Evolutionary conservation across 495 filamentous ascomycete species (phyloP).

Genomic region (Daldinia childiae): DNA sequence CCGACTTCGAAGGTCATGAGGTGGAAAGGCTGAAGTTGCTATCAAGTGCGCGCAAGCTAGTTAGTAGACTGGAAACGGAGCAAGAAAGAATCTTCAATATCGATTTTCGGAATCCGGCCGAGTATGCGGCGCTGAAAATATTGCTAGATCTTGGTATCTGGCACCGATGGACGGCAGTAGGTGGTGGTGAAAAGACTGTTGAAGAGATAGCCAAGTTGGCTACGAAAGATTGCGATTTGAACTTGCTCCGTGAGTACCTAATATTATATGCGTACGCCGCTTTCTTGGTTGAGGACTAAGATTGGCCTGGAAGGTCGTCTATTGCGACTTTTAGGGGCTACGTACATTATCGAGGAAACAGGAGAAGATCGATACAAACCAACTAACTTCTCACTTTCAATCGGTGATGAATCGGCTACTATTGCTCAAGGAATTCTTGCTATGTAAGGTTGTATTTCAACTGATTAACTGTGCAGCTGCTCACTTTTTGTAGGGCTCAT

Average conservation of each 20-base stretch:
- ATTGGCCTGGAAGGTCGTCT: constrained; percentile 31
- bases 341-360: constrained; percentile 40
- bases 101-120: constrained; percentile 21
- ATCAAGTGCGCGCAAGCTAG: constrained; percentile 30
- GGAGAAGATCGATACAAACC: constrained; percentile 40
- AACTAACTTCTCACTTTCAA: constrained; percentile 27
- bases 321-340: constrained; percentile 31
- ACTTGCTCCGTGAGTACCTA: constrained; percentile 34
- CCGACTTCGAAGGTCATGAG: constrained; percentile 31
- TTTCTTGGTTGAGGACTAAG: background rate
- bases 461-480: background rate
- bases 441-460: constrained; percentile 6
- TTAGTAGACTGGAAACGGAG: constrained; percentile 34
- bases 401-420: constrained; percentile 26
- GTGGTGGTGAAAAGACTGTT: constrained; percentile 37
- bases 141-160: constrained; percentile 38
- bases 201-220: constrained; percentile 31
- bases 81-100: constrained; percentile 32
- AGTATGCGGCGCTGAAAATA: constrained; percentile 32
- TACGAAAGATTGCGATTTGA: constrained; percentile 31
- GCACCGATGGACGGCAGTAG: constrained; percentile 31
- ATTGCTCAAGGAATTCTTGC: constrained; percentile 8
- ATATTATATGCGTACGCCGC: background rate
- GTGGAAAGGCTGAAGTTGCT: constrained; percentile 24
- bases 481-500: constrained; percentile 23